phyloP scores from a whole-genome alignment of 2,329 filamentous ascomycete species.

The Myriosclerotinia duriaeana region DNA sequence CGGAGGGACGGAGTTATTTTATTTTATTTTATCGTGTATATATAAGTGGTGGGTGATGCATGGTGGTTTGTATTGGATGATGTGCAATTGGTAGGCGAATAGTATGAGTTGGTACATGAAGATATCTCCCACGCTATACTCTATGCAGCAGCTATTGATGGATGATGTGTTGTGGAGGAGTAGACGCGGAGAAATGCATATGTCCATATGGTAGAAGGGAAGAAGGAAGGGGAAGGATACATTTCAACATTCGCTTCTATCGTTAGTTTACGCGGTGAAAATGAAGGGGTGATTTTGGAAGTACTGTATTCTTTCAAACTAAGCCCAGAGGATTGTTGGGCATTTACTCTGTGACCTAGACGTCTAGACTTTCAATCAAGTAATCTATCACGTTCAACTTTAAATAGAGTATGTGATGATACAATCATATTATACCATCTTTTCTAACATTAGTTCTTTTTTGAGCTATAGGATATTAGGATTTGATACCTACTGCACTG shows the following conservation, averaged over 20 bases:
- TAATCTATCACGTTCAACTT: too few relatives aligned
- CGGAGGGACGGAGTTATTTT: not conserved
- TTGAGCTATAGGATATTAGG: not conserved
- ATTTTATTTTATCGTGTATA: not conserved
- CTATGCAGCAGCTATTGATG: not conserved
- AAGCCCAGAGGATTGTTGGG: too few relatives aligned
- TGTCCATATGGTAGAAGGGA: not conserved
- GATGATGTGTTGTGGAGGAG: conserved; percentile 1
- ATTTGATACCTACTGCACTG: too few relatives aligned
- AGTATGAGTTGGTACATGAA: not conserved
- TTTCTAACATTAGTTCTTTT: not conserved
- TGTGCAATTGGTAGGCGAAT: not conserved
- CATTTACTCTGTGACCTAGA: too few relatives aligned
- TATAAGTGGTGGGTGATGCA: not conserved
- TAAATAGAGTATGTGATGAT: too few relatives aligned
- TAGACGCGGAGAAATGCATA: conserved; percentile 16
- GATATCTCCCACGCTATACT: not conserved
- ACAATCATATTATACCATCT: not conserved
- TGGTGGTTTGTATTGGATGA: not conserved
- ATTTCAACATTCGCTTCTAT: not conserved
- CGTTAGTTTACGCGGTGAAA: not conserved
- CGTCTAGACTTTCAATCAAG: too few relatives aligned
- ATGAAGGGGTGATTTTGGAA: not conserved
- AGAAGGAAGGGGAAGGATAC: not conserved
- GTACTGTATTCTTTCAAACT: too few relatives aligned